Percentiles rank a stretch among this genome's conserved stretches.
phyloP scores from a whole-genome alignment of 2,329 filamentous ascomycete genomes.

The Mycosphaerelloides madeirae region DNA sequence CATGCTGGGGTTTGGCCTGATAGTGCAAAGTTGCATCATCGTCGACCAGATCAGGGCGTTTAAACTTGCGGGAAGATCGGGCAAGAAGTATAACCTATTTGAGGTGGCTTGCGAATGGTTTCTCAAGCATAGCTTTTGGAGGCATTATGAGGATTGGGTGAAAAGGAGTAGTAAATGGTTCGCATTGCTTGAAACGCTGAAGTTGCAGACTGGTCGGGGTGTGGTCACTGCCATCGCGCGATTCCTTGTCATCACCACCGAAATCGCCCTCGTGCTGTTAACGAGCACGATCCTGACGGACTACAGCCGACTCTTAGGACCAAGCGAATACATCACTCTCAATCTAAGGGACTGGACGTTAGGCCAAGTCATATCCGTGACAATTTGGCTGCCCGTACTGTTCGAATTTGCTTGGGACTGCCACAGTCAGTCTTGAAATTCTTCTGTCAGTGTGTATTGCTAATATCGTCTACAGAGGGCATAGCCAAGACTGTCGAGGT shows the following conservation, averaged over 20 bases:
- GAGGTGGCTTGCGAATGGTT: neutral
- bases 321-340: conserved; percentile 7
- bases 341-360: conserved; percentile 11
- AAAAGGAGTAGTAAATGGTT: neutral
- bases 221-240: neutral
- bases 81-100: neutral
- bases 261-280: conserved; percentile 6
- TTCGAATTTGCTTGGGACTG: neutral
- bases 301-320: conserved; percentile 9
- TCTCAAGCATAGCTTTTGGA: too few species aligned
- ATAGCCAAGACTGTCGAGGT: neutral
- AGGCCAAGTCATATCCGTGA: conserved; percentile 13
- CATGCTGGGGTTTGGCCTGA: conserved; percentile 13
- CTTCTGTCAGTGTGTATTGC: neutral
- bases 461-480: neutral
- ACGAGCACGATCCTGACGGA: conserved; percentile 8
- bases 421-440: neutral
- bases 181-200: neutral
- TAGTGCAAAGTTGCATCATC: conserved; percentile 10
- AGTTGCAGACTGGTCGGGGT: neutral
- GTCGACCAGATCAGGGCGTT: conserved; percentile 10
- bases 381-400: neutral
- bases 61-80: neutral
- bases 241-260: conserved; percentile 8
- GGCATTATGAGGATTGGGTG: too few species aligned